Base-by-base conservation (phyloP, 352 stramenopile genomes). In the Globisporangium canariense region DNA sequence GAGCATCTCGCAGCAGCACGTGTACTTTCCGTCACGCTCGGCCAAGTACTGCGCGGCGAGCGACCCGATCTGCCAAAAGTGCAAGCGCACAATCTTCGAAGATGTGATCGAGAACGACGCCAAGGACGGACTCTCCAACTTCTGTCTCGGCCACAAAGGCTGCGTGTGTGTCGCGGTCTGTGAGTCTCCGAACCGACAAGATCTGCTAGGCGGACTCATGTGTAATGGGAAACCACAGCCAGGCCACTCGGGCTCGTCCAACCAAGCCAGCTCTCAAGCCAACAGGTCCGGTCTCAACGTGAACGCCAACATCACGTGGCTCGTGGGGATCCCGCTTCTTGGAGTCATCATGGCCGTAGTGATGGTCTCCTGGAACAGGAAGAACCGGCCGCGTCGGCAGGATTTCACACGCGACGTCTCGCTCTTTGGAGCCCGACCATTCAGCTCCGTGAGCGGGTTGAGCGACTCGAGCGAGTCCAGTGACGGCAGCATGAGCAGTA, bases 121-220 rank as follows among this genome's bases (percentile, higher is more conserved):
- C 56, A 72, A 69, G 36, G 54, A 72, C 55, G 70, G 69, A 0
- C 64, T 67, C 22, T 78, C 72, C 2, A 59, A 64, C 30, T 84
- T 72, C 56, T 84, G 76, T 49, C 56, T 59, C 47, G 76, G 76
- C 9, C 40, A 77, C 55, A 73, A 74, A 30, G 60, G 56, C 28
- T 84, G 76, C 47, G 74, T 84, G 6, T 84, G 76, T 57, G 53
- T 84, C 7, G 74, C 76, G 2, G 71, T 81, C 30, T 84, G 76
- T 40, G 76, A 84, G 30, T 73, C 68, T 0, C 49, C 64, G 11
- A 56, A 64, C 1, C 22, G 67, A n/a, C 5, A 68, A 28, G 67
- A 70, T 8, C 70, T 76, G 34, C 70, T 79, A 46, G 64, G 75
- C 28, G 57, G 70, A 51, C 40, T 80, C 75, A 69, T 73, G 61